Evolutionary conservation across 495 filamentous ascomycete species (phyloP).

Genomic region (Penicillium odoratum): DNA sequence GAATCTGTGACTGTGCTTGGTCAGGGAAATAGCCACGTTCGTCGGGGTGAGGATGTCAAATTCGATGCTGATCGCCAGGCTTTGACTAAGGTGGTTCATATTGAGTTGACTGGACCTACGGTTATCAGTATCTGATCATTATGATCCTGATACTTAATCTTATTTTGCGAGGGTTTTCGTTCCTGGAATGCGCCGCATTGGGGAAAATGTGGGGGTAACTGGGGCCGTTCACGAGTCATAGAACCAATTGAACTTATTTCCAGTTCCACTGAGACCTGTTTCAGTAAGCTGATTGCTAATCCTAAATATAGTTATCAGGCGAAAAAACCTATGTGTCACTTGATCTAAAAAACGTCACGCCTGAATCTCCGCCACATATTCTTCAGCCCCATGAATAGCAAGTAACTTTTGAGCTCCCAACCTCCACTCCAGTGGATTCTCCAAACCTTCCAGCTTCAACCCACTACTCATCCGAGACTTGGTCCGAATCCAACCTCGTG

Average conservation of each 20-base stretch:
- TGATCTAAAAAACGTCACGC: not conserved
- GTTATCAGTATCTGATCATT: not conserved
- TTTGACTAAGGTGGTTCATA: constrained; percentile 16
- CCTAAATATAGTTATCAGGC: no score
- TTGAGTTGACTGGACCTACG: not conserved
- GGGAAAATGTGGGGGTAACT: no score
- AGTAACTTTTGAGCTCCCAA: not conserved
- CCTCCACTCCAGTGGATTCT: not conserved
- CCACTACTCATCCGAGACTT: constrained; percentile 27
- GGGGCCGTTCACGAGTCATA: no score
- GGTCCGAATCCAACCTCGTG: constrained; percentile 31
- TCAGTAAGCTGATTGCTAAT: no score
- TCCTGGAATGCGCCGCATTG: not conserved
- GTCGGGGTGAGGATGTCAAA: constrained; percentile 3
- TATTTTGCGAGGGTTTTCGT: not conserved
- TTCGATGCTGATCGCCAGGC: constrained; percentile 20
- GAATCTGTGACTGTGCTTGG: constrained; percentile 58
- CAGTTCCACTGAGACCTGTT: no score
- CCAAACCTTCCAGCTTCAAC: constrained; percentile 18
- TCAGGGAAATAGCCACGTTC: constrained; percentile 13
- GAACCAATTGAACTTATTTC: no score
- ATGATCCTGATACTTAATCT: not conserved
- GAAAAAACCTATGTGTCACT: not conserved
- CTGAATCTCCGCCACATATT: not conserved
- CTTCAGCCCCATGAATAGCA: not conserved